Evolutionary conservation across 2,329 filamentous ascomycete genomes (phyloP).

Genomic region (Arachnomyces sp.): DNA sequence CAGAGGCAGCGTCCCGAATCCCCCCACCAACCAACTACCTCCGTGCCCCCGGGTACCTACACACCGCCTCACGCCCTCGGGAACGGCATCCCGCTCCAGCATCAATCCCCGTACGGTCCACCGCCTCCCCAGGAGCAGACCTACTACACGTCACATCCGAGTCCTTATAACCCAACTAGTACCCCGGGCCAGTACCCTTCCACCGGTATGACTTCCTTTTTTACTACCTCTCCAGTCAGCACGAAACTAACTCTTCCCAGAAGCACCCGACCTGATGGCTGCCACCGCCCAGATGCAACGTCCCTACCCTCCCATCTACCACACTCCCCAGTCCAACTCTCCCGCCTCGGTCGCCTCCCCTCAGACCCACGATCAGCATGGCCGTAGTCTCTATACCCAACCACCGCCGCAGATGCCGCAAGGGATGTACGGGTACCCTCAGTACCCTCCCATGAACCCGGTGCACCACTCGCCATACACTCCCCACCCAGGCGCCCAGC

Average conservation of each 20-base stretch:
- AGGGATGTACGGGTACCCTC: conserved; percentile 70
- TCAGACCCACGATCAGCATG: conserved; percentile 79
- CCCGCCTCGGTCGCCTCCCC: conserved; percentile 87
- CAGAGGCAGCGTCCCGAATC: conserved; percentile 41
- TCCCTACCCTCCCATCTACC: conserved; percentile 83
- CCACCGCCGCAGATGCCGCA: conserved; percentile 71
- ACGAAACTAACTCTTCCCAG: conserved; percentile 41
- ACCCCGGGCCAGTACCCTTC: conserved; percentile 77
- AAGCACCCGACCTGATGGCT: conserved; percentile 63
- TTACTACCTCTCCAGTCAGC: neutral
- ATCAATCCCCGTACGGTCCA: conserved; percentile 57
- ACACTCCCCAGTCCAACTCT: conserved; percentile 91
- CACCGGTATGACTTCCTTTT: conserved; percentile 57
- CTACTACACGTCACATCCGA: conserved; percentile 69
- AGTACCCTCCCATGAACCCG: conserved; percentile 44
- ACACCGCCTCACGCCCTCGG: conserved; percentile 21
- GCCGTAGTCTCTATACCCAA: conserved; percentile 72
- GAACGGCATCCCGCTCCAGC: conserved; percentile 41
- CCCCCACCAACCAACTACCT: conserved; percentile 52
- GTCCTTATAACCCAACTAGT: conserved; percentile 74
- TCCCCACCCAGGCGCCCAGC: conserved; percentile 45
- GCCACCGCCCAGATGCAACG: conserved; percentile 56
- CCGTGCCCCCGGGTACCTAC: conserved; percentile 25
- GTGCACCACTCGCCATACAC: conserved; percentile 51
- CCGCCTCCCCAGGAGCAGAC: conserved; percentile 56